phyloP scores from a whole-genome alignment of 2,329 filamentous ascomycete species.

The Leptosphaerulina australis region DNA sequence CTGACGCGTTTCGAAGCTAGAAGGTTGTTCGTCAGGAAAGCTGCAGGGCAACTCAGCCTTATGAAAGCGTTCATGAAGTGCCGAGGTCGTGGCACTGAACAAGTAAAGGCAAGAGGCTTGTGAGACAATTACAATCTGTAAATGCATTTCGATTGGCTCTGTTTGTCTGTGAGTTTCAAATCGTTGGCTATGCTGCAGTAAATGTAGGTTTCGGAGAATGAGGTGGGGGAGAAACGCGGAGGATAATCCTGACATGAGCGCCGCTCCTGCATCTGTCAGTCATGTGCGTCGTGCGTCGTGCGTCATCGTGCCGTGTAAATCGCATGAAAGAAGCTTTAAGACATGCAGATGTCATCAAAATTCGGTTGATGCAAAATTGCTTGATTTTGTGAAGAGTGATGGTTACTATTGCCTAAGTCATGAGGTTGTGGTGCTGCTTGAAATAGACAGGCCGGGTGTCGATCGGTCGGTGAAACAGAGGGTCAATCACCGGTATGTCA shows the following conservation, averaged over 20 bases:
- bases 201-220: slow-evolving; percentile 21
- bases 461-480: slow-evolving; percentile 9
- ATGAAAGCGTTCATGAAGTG: not conserved
- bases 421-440: not conserved
- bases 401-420: not conserved
- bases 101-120: not conserved
- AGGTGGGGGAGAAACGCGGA: slow-evolving; percentile 27
- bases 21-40: not conserved
- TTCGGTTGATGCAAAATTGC: not conserved
- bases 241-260: not conserved
- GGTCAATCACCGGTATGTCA: not conserved
- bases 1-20: slow-evolving; percentile 16
- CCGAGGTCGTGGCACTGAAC: not conserved
- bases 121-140: not conserved
- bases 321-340: slow-evolving; percentile 4
- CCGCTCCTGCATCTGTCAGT: slow-evolving; percentile 8
- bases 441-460: not conserved
- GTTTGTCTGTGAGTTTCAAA: not conserved
- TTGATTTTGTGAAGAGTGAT: not conserved
- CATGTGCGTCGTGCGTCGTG: slow-evolving; percentile 3
- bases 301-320: slow-evolving; percentile 5
- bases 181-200: not conserved
- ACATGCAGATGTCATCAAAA: not conserved
- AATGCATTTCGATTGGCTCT: not conserved
- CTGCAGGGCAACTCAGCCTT: slow-evolving; percentile 12